Conservation (phyloP, 495 filamentous ascomycete genomes). For the Annulohypoxylon bovei region DNA sequence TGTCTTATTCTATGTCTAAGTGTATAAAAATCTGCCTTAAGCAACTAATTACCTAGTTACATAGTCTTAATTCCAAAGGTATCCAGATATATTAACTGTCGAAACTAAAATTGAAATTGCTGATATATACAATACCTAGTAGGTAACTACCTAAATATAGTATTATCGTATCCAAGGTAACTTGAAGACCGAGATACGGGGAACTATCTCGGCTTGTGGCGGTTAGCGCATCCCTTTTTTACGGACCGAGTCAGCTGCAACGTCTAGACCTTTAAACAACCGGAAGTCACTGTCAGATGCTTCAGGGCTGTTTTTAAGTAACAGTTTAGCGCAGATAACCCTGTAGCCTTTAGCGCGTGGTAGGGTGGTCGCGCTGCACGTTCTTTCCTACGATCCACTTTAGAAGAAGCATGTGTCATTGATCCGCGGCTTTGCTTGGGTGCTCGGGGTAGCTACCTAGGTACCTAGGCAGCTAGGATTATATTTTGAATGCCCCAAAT, state of each 20-base stretch:
- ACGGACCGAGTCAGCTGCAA: constrained; percentile 31
- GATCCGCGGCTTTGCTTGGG: constrained; percentile 35
- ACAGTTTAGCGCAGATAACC: constrained; percentile 29
- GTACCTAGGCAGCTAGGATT: not conserved
- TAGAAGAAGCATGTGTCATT: constrained; percentile 37
- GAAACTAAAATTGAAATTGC: not conserved
- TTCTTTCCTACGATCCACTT: constrained; percentile 18
- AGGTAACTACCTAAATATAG: too few relatives aligned
- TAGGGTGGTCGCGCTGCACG: constrained; percentile 27
- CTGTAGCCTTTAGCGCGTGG: constrained; percentile 29
- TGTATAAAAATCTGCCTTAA: not conserved
- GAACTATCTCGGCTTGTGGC: constrained; percentile 28
- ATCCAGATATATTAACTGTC: not conserved
- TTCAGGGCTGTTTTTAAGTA: constrained; percentile 18
- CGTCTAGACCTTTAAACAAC: constrained; percentile 1
- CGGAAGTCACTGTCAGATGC: constrained; percentile 10
- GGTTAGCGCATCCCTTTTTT: constrained; percentile 14
- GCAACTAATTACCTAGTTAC: not conserved
- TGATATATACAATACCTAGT: too few relatives aligned
- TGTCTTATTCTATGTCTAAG: not conserved
- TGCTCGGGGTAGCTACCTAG: constrained; percentile 8
- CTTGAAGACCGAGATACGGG: not conserved
- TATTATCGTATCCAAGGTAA: not conserved
- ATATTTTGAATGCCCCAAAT: not conserved
- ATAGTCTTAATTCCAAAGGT: not conserved